These are phyloP conservation scores for Neofusicoccum cordaticola DNA, from an alignment of 2,329 filamentous ascomycete species.

Conservation along the genomic window DNA sequence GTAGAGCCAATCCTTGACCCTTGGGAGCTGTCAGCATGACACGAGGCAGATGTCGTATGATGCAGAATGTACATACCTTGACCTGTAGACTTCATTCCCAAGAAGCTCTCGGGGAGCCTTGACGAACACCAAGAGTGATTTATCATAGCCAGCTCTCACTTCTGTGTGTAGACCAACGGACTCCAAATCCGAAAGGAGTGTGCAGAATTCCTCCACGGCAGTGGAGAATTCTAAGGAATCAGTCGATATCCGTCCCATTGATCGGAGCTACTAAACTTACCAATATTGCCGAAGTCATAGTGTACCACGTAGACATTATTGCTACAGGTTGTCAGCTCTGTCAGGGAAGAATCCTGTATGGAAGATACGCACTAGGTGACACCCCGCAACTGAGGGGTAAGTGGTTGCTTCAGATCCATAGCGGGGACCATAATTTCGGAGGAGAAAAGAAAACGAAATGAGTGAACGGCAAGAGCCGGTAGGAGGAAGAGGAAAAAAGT, in stretches of 20 bases:
- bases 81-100: slow-evolving; percentile 31
- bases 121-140: slow-evolving; percentile 30
- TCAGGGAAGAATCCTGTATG: no score
- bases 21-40: slow-evolving; percentile 26
- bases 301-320: slow-evolving; percentile 33
- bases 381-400: background rate
- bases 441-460: background rate
- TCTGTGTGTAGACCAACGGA: slow-evolving; percentile 31
- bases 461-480: slow-evolving; percentile 5
- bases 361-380: background rate
- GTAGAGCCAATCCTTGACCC: slow-evolving; percentile 82
- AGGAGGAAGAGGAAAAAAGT: background rate
- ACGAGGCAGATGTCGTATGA: background rate
- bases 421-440: background rate
- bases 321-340: background rate
- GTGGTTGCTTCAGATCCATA: background rate
- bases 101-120: slow-evolving; percentile 31
- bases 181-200: slow-evolving; percentile 27
- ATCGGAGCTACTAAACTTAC: slow-evolving; percentile 21
- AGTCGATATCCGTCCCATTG: background rate
- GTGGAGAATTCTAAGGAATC: slow-evolving; percentile 21
- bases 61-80: slow-evolving; percentile 23
- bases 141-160: slow-evolving; percentile 30
- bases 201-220: slow-evolving; percentile 25
- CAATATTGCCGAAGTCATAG: slow-evolving; percentile 28